Percentiles rank a stretch among this genome's conserved stretches.
Evolutionary conservation across 306 rosid species (phyloP).

Genomic region (Medicago lupulina): DNA sequence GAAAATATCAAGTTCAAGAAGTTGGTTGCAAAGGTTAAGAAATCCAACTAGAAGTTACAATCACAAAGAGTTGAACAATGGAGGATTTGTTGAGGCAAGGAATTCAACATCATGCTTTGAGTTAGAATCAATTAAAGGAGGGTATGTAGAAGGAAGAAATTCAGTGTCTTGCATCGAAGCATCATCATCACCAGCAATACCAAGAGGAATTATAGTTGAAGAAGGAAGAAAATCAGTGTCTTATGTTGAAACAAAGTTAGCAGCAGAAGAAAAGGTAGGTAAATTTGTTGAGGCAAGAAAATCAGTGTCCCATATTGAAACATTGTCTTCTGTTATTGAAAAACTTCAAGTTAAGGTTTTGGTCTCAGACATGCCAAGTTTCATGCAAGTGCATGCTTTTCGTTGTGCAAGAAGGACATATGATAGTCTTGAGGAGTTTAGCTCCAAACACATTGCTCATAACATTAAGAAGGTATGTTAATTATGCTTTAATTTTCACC

Average conservation of each 20-base stretch:
- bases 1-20: slow-evolving; percentile 47
- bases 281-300: slow-evolving; percentile 60
- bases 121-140: slow-evolving; percentile 40
- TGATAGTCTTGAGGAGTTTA: slow-evolving; percentile 84
- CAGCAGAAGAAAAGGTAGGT: slow-evolving; percentile 18
- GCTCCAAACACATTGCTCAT: slow-evolving; percentile 77
- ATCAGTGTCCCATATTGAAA: slow-evolving; percentile 88
- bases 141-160: slow-evolving; percentile 52
- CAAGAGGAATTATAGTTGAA: slow-evolving; percentile 40
- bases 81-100: slow-evolving; percentile 50
- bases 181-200: slow-evolving; percentile 37
- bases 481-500: slow-evolving; percentile 42
- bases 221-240: slow-evolving; percentile 53
- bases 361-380: slow-evolving; percentile 87
- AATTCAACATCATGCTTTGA: slow-evolving; percentile 49
- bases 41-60: slow-evolving; percentile 41
- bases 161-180: slow-evolving; percentile 45
- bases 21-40: slow-evolving; percentile 57
- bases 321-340: slow-evolving; percentile 63
- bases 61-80: slow-evolving; percentile 31
- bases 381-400: slow-evolving; percentile 95
- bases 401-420: slow-evolving; percentile 77
- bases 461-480: slow-evolving; percentile 89
- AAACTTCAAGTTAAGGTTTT: slow-evolving; percentile 83
- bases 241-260: slow-evolving; percentile 38